Base-by-base conservation (phyloP, 2,329 filamentous ascomycete genomes). In the Xylariaceae sp. region DNA sequence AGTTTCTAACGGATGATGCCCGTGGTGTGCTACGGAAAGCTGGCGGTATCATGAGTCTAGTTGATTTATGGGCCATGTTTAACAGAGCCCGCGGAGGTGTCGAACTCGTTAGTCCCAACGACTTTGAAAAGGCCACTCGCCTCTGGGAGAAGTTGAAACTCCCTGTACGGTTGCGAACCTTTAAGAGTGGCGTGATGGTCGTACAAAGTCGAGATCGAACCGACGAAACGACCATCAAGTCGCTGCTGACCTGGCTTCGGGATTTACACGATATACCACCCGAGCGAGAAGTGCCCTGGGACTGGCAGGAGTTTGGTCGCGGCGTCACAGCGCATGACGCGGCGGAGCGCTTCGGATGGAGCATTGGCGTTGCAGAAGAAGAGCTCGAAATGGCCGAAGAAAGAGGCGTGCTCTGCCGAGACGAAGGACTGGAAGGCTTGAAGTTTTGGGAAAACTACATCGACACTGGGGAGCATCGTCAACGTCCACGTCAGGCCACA, bases 381-480 rank as follows among this genome's bases (percentile, higher is more conserved):
- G 94, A 99, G 72, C 77, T 99, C 12, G 89, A 97, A 67, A 97
- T 99, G 93, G 92, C 92, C 0, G 94, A 99, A 70, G 93, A 97
- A 68, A 84, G 82, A 50, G 94, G 94, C 0, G 83, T 85, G 2
- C 69, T 99, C 17, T 97, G 93, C 68, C 86, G 94, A 44, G 94
- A 99, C 68, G 92, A 96, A 63, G 87, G 90, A 5, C 83, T 97
- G 13, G 92, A 97, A 68, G 94, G 94, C 0, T 76, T 96, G 43
- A 87, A 87, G 63, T 99, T 96, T 70, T 99, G 94, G 94, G 85
- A 89, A 71, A 99, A 99, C 65, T 81, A 77, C 52, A 81, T 84
- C 50, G 74, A 78, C 47, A 75, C 71, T 0, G 77, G 74, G 0
- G 75, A 73, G 53, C 66, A 67, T 13, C 66, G 67, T 31, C 51